Evolutionary conservation across 2,329 filamentous ascomycete genomes (phyloP), one percentile per base, ranked within the genome.

Genomic region (Blastomyces emzantsi): DNA sequence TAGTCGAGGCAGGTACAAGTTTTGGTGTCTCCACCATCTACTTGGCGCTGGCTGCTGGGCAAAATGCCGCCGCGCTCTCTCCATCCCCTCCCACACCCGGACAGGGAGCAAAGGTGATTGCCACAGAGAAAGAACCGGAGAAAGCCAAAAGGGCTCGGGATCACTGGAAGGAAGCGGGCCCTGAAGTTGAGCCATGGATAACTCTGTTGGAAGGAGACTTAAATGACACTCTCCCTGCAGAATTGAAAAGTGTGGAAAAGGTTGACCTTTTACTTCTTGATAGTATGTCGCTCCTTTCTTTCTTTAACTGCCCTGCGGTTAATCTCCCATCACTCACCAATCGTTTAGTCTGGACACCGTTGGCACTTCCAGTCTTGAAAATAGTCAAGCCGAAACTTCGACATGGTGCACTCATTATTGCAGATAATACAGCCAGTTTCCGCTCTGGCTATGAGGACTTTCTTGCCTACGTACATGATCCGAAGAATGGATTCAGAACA

Each of bases 11-110:
- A 0, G 85, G 85, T 0, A 87, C 85, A 0, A 82, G 80, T 52
- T 87, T 84, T 64, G 85, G 85, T 2, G 79, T 87, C 1, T 84
- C 81, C 63, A 87, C 85, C 0, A 84, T 87, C 55, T 87, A 86
- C 64, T 78, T 87, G 1, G 83, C 84, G 0, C 74, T 87, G 1
- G 85, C 83, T 0, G 82, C 83, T 0, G 77, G 77, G 0, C 76
- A 82, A 62, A 85, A 82, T 64, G 75, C 74, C 0, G 68, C 66
- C 0, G 64, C 61, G 2, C 67, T 65, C n/a, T 60, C 61, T 30
- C 56, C 61, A 30, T 58, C 56, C 15, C 56, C 66, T 3, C 51
- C 63, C 41, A 62, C 57, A 7, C 63, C 64, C 1, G 74, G 72
- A 15, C 61, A 71, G 62, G 19, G 69, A 51, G 81, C 78, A 0